Percentiles rank a stretch among this genome's conserved stretches.
Evolutionary conservation across 2,329 filamentous ascomycete genomes (phyloP).

Genomic region (Colletotrichum chlorophyti): DNA sequence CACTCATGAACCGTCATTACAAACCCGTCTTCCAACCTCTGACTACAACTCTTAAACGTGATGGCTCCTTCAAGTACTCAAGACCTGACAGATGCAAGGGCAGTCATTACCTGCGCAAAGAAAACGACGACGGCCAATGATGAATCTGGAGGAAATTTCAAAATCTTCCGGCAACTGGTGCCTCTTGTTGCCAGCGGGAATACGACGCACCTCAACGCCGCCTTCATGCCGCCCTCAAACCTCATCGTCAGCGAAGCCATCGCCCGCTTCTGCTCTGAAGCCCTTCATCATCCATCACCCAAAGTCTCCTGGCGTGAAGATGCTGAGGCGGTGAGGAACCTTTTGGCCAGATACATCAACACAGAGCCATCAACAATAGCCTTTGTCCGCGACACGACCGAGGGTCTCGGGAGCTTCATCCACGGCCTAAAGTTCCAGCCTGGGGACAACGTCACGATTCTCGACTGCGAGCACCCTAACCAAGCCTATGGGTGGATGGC

Average conservation of each 20-base stretch:
- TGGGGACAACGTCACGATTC: constrained; percentile 41
- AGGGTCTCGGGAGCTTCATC: constrained; percentile 38
- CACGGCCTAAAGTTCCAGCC: constrained; percentile 30
- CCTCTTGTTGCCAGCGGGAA: constrained; percentile 28
- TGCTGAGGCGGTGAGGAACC: not conserved
- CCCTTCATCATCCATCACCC: constrained; percentile 32
- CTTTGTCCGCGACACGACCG: constrained; percentile 42
- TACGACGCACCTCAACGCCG: constrained; percentile 38
- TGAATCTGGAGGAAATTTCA: constrained; percentile 18
- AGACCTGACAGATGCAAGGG: not conserved
- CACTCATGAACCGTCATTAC: not conserved
- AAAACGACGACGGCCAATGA: not conserved
- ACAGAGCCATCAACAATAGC: constrained; percentile 34
- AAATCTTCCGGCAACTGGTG: constrained; percentile 31
- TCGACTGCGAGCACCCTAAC: constrained; percentile 42
- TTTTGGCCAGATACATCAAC: constrained; percentile 38
- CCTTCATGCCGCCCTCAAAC: constrained; percentile 39
- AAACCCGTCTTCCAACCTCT: too few relatives aligned
- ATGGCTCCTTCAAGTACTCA: constrained; percentile 12
- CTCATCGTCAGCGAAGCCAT: constrained; percentile 39
- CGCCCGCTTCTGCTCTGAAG: constrained; percentile 33
- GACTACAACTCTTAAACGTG: too few relatives aligned
- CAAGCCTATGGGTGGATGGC: constrained; percentile 39
- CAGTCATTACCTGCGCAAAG: not conserved
- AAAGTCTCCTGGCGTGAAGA: constrained; percentile 28